phyloP scores from a whole-genome alignment of 1,284 basidiomycete species.

The Blastosporella zonata region DNA sequence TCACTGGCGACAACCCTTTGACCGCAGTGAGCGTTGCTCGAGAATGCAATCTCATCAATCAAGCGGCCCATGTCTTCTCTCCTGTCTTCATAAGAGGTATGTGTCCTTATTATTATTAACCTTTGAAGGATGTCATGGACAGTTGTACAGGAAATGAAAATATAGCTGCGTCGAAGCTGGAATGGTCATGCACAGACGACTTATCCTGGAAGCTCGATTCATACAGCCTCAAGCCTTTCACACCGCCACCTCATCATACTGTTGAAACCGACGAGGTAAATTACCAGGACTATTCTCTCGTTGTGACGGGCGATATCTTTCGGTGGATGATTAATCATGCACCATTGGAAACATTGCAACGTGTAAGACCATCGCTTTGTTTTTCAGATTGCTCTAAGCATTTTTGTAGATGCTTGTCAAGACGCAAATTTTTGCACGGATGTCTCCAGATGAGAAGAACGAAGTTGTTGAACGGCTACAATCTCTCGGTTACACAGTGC shows the following conservation, averaged over 20 bases:
- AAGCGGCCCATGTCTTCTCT: slow-evolving; percentile 89
- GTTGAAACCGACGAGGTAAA: slow-evolving; percentile 68
- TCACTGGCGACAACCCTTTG: slow-evolving; percentile 96
- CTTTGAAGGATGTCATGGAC: neutral
- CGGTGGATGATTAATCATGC: slow-evolving; percentile 98
- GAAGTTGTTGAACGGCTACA: slow-evolving; percentile 97
- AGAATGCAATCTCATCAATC: slow-evolving; percentile 89
- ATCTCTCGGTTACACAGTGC: slow-evolving; percentile 89
- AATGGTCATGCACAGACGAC: slow-evolving; percentile 95
- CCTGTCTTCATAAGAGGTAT: slow-evolving; percentile 79
- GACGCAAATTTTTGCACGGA: slow-evolving; percentile 94
- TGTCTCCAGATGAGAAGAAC: slow-evolving; percentile 99
- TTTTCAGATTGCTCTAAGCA: slow-evolving; percentile 1
- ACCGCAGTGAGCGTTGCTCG: slow-evolving; percentile 97
- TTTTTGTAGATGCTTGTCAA: slow-evolving; percentile 92
- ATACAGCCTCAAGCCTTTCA: slow-evolving; percentile 81
- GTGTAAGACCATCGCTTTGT: slow-evolving; percentile 49
- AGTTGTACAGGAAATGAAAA: slow-evolving; percentile 52
- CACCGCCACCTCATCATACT: slow-evolving; percentile 62
- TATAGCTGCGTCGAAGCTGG: slow-evolving; percentile 66
- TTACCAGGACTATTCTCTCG: slow-evolving; percentile 89
- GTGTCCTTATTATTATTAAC: slow-evolving; percentile 13
- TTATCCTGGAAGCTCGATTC: slow-evolving; percentile 82
- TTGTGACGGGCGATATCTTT: slow-evolving; percentile 96
- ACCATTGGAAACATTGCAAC: slow-evolving; percentile 88